A percentile compares a stretch with the other conserved stretches of the same genome.
phyloP scores from a whole-genome alignment of 2,329 filamentous ascomycete genomes.

The Alternaria viburni region DNA sequence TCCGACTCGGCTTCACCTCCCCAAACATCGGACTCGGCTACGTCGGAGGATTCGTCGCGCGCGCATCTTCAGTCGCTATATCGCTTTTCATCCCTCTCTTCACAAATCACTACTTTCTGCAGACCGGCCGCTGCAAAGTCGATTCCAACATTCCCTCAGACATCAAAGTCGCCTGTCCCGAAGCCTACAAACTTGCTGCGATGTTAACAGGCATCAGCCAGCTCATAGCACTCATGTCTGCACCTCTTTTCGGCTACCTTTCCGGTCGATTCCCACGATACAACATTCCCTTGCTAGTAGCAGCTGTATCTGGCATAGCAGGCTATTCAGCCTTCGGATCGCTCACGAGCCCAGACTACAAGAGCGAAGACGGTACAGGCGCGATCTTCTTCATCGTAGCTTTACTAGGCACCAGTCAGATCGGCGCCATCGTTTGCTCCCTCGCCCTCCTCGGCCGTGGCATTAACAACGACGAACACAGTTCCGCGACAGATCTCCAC shows the following conservation, averaged over 20 bases:
- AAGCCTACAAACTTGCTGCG: conserved; percentile 86
- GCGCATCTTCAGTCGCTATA: conserved; percentile 93
- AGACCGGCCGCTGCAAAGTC: conserved; percentile 75
- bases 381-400: conserved; percentile 77
- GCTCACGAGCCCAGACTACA: conserved; percentile 78
- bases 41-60: conserved; percentile 90
- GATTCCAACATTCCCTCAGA: conserved; percentile 58
- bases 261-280: conserved; percentile 69
- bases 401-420: conserved; percentile 89
- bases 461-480: conserved; percentile 63
- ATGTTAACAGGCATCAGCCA: conserved; percentile 90
- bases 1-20: conserved; percentile 72
- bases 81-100: conserved; percentile 93
- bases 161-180: conserved; percentile 82
- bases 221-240: conserved; percentile 80
- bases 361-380: conserved; percentile 70
- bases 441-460: conserved; percentile 86
- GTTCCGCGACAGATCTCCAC: conserved; percentile 4
- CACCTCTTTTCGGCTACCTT: conserved; percentile 85
- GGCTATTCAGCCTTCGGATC: conserved; percentile 80
- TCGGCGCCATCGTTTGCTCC: conserved; percentile 94
- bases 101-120: conserved; percentile 88
- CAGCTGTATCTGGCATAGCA: conserved; percentile 74
- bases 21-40: conserved; percentile 85
- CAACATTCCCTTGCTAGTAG: conserved; percentile 76